Base-by-base conservation (phyloP, 2,329 filamentous ascomycete genomes). In the Huntiella decipiens region DNA sequence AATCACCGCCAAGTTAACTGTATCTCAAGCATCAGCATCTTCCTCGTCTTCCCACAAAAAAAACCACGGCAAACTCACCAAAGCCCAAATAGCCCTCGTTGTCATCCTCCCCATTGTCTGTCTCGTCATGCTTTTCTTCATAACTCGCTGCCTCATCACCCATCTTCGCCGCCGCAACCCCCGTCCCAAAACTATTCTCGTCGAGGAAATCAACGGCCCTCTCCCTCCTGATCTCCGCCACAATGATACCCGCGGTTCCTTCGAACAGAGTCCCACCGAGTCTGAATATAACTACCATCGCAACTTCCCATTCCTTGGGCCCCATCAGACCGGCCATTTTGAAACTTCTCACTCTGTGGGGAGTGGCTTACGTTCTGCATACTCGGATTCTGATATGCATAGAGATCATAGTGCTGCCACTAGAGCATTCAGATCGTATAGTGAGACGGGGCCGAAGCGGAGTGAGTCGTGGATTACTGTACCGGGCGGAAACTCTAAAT, bases 91-190 rank as follows among this genome's bases (percentile, higher is more conserved):
- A 16, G 54, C 69, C 4, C 53, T 68, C 11, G 66, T 64, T 1
- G 62, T 65, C 2, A 58, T 70, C 2, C 55, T 70, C 2, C 66
- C 66, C 2, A 51, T 68, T 11, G 51, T 67, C 1, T 54, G 60
- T 15, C 46, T 63, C 8, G 51, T 60, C 0, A 50, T 63, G 4
- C 49, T 61, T 6, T 51, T 61, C 13, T 53, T 60, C 51, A 49
- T 62, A 2, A 50, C 62, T 4, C 50, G 59, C 16, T 63, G 57
- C 48, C 58, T 59, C 45, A 47, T 61, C 36, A 54, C 56, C 10
- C 54, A 61, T 17, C 59, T 58, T 8, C 55, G 54, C 16, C 53
- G 52, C 8, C 55, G 52, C 16, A 54, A 55, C 12, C 57, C 51
- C 10, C 43, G 40, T 10, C 44, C 48, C 4, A 47, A 41, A n/a